Conservation (phyloP, 169 alveolate species). For the Nephromyces sp. region DNA sequence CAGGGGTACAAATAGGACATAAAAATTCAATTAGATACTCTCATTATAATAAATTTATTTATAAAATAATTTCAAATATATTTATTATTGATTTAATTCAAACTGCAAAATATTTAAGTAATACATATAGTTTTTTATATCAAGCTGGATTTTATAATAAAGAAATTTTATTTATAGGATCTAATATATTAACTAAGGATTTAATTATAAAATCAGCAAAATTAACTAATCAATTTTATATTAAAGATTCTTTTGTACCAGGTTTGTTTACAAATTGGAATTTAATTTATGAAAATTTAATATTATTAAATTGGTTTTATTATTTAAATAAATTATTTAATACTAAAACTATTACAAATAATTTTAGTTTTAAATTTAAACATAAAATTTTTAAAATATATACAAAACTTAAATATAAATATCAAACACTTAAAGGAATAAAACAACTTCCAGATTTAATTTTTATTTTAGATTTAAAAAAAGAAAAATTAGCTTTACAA, state of each 20-base stretch:
- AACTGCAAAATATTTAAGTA: conserved; percentile 1
- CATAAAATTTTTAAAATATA: not conserved
- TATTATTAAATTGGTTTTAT: conserved; percentile 2
- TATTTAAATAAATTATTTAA: not conserved
- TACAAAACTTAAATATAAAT: not conserved
- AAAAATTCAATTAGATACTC: not conserved
- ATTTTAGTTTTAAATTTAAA: not conserved
- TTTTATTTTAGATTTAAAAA: not conserved
- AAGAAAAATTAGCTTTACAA: not conserved
- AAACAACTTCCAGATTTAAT: not conserved
- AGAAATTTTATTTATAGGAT: not conserved
- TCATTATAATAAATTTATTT: not conserved
- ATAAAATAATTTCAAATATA: conserved; percentile 1
- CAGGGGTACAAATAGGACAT: conserved; percentile 1
- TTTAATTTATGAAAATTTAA: not conserved
- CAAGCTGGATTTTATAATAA: not conserved
- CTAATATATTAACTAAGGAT: not conserved
- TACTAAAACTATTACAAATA: not conserved
- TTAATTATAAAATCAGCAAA: not conserved
- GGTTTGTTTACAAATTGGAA: conserved; percentile 2
- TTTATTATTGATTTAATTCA: not conserved
- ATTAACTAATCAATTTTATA: conserved; percentile 5
- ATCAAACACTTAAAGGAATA: not conserved
- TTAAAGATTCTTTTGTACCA: not conserved
- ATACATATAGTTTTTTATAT: conserved; percentile 6